Percentiles rank a stretch among this genome's conserved stretches.
phyloP scores from a whole-genome alignment of 139 green algal species.

The Pleodorina starrii region DNA sequence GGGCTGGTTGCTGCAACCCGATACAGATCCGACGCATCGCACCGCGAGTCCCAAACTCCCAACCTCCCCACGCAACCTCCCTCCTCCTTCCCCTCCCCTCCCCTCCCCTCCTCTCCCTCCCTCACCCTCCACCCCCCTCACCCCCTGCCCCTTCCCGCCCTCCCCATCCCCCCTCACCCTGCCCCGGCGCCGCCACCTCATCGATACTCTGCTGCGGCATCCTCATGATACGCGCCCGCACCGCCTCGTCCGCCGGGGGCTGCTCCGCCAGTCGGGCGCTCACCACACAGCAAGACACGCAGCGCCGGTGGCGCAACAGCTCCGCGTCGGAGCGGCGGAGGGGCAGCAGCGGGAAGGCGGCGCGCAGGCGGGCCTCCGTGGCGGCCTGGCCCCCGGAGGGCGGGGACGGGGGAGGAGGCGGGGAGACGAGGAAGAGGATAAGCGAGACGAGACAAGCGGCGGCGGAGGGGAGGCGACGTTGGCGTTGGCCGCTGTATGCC shows the following conservation, averaged over 20 bases:
- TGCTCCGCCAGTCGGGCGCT: conserved; percentile 30
- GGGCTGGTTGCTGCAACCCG: too few species aligned
- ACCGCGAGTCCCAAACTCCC: too few species aligned
- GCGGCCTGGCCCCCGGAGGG: neutral
- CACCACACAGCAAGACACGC: conserved; percentile 60
- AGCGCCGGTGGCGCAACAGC: conserved; percentile 64
- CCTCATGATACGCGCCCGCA: conserved; percentile 44
- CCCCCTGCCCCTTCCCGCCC: neutral
- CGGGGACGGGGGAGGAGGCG: neutral
- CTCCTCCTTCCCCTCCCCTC: too few species aligned
- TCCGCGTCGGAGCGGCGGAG: conserved; percentile 35
- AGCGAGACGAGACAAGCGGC: neutral
- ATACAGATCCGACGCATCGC: too few species aligned
- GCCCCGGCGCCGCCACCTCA: neutral
- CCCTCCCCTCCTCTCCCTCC: too few species aligned
- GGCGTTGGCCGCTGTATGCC: too few species aligned
- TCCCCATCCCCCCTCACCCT: neutral
- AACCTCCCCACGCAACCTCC: too few species aligned
- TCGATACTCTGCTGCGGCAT: conserved; percentile 35
- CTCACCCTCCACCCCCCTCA: neutral
- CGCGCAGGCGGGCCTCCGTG: conserved; percentile 36
- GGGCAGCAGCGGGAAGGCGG: conserved; percentile 66
- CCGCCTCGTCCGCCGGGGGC: neutral
- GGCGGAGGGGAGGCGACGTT: neutral
- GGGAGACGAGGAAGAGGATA: neutral